Conservation (phyloP, 2,329 filamentous ascomycete genomes). For the Fusarium xyrophilum region DNA sequence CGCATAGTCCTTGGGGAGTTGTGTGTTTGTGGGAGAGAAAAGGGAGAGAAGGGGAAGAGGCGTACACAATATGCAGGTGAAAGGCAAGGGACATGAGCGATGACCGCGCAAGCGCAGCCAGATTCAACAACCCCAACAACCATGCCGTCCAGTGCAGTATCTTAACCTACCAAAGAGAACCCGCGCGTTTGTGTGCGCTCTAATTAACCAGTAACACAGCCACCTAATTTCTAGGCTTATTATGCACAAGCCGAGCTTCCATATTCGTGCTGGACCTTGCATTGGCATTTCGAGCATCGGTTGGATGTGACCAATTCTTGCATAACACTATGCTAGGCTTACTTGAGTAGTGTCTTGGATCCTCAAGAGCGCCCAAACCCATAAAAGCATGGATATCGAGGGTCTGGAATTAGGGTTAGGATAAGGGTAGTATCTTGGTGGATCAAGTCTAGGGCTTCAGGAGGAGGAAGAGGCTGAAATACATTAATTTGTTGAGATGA, state of each 20-base stretch:
- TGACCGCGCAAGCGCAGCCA: slow-evolving; percentile 39
- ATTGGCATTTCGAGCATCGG: slow-evolving; percentile 30
- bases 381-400: slow-evolving; percentile 14
- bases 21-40: slow-evolving; percentile 26
- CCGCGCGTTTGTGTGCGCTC: slow-evolving; percentile 32
- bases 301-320: slow-evolving; percentile 28
- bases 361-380: slow-evolving; percentile 6
- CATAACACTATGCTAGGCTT: slow-evolving; percentile 29
- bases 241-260: slow-evolving; percentile 34
- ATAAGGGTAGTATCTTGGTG: slow-evolving; percentile 14
- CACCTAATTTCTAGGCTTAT: slow-evolving; percentile 22
- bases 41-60: slow-evolving; percentile 29
- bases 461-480: background rate
- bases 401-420: slow-evolving; percentile 31
- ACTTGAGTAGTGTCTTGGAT: slow-evolving; percentile 29
- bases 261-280: slow-evolving; percentile 33
- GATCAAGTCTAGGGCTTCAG: slow-evolving; percentile 31
- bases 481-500: slow-evolving; percentile 4
- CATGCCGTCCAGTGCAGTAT: background rate
- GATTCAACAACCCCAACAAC: slow-evolving; percentile 17
- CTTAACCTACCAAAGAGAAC: background rate
- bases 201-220: background rate
- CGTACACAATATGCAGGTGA: slow-evolving; percentile 28
- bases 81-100: slow-evolving; percentile 25
- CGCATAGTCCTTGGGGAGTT: slow-evolving; percentile 38